Percentiles rank a stretch among this genome's conserved stretches.
phyloP scores from a whole-genome alignment of 345 rosid genomes.

The Rhodamnia rubescens region DNA sequence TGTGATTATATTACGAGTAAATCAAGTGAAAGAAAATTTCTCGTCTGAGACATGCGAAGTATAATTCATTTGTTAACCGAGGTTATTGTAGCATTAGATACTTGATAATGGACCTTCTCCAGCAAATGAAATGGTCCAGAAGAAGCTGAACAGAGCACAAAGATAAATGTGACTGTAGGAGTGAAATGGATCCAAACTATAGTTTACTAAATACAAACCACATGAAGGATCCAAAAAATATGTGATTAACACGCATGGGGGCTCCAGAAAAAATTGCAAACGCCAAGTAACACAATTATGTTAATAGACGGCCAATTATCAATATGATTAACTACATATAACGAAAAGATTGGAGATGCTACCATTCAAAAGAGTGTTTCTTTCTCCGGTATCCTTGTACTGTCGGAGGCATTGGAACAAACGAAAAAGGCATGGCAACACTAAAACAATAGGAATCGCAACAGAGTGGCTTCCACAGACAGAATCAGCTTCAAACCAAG shows the following conservation, averaged over 20 bases:
- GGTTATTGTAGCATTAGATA: not conserved
- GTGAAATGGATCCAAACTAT: not conserved
- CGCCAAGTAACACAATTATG: not conserved
- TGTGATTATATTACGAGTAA: not conserved
- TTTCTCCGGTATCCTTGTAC: constrained; percentile 79
- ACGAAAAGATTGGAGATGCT: not conserved
- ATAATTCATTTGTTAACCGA: not conserved
- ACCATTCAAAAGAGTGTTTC: constrained; percentile 75
- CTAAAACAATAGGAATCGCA: constrained; percentile 91
- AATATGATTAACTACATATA: not conserved
- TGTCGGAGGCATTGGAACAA: constrained; percentile 90
- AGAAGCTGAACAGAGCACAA: not conserved
- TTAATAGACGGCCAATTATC: not conserved
- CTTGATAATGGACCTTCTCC: not conserved
- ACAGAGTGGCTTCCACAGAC: constrained; percentile 93
- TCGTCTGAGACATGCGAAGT: not conserved
- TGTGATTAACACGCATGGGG: not conserved
- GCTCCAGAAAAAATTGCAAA: not conserved
- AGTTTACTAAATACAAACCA: not conserved
- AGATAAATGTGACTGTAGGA: not conserved
- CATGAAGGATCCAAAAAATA: not conserved
- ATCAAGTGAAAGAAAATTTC: not conserved
- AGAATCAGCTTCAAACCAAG: constrained; percentile 99
- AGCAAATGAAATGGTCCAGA: not conserved
- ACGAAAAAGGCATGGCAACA: constrained; percentile 79